Percentiles rank a stretch among this genome's conserved stretches.
phyloP scores from a whole-genome alignment of 1,284 basidiomycete species.

The Xanthoconium separans region DNA sequence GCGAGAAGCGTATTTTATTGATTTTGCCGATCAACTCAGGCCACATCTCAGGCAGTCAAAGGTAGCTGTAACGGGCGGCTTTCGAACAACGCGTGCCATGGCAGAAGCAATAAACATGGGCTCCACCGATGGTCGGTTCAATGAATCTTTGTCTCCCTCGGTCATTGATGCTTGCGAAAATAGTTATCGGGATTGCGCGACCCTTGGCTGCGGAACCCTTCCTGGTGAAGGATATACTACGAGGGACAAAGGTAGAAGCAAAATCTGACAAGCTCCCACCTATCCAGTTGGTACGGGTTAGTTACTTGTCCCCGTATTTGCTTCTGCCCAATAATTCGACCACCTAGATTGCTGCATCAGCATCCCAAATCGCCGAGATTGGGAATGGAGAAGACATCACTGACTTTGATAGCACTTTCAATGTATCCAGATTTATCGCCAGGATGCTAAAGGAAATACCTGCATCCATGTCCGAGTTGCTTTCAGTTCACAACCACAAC shows the following conservation, averaged over 20 bases:
- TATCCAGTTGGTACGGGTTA: constrained; percentile 29
- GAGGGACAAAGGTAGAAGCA: constrained; percentile 34
- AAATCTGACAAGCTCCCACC: constrained; percentile 29
- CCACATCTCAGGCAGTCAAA: constrained; percentile 35
- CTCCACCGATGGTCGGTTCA: constrained; percentile 31
- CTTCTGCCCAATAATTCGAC: neutral
- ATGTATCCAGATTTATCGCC: constrained; percentile 33
- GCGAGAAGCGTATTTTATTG: constrained; percentile 41
- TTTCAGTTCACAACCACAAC: constrained; percentile 17
- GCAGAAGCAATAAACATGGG: constrained; percentile 33
- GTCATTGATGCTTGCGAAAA: neutral
- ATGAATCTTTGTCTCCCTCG: neutral
- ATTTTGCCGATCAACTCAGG: constrained; percentile 43
- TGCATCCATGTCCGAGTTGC: constrained; percentile 30
- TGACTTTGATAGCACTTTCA: constrained; percentile 31
- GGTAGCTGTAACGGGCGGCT: constrained; percentile 48
- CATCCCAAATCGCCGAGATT: constrained; percentile 32
- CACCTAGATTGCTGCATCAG: constrained; percentile 30
- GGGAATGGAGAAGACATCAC: constrained; percentile 35
- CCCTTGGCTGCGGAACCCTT: constrained; percentile 45
- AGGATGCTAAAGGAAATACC: constrained; percentile 33
- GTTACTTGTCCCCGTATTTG: constrained; percentile 6
- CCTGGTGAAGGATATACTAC: constrained; percentile 39
- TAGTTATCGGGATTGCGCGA: constrained; percentile 44
- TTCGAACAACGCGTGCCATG: constrained; percentile 43